A percentile compares a stretch with the other conserved stretches of the same genome.
These are phyloP conservation scores for Metarhizium rileyi DNA, from an alignment of 2,329 filamentous ascomycete species.

Conservation along the genomic window DNA sequence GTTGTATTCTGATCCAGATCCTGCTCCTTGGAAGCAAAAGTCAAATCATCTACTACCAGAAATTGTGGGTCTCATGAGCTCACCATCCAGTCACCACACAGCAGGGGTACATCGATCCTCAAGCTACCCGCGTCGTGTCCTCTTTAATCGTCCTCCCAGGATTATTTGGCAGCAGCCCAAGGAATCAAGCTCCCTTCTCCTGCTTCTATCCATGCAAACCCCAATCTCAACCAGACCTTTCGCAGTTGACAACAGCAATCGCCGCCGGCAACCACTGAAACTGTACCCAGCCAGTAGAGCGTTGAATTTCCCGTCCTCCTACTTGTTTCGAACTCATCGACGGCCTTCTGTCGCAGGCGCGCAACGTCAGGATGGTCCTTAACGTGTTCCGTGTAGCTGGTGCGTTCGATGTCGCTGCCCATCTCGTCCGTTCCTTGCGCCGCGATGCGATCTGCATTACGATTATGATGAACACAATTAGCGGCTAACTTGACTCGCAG, in stretches of 20 bases:
- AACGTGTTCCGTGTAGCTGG: slow-evolving; percentile 51
- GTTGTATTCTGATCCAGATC: too few species aligned
- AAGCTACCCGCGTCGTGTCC: slow-evolving; percentile 8
- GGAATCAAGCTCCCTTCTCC: slow-evolving; percentile 2
- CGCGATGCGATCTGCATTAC: slow-evolving; percentile 8
- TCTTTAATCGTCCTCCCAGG: neutral
- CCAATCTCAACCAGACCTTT: neutral
- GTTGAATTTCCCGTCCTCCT: neutral
- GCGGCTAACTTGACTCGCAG: slow-evolving; percentile 35
- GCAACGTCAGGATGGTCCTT: slow-evolving; percentile 32
- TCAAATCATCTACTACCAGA: too few species aligned
- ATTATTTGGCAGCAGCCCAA: neutral
- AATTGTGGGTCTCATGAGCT: neutral
- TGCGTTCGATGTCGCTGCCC: slow-evolving; percentile 21
- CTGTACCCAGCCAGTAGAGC: neutral
- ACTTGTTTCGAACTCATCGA: neutral
- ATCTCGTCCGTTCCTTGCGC: neutral
- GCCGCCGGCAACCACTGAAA: neutral
- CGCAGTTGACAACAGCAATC: neutral
- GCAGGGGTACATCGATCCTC: neutral
- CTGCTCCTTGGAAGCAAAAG: too few species aligned
- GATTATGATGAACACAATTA: neutral
- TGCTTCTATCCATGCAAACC: neutral
- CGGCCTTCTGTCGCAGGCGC: neutral
- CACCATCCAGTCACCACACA: neutral